A percentile compares a stretch with the other conserved stretches of the same genome.
Evolutionary conservation across 495 filamentous ascomycete species (phyloP).

Genomic region (Aspergillus biplanus): DNA sequence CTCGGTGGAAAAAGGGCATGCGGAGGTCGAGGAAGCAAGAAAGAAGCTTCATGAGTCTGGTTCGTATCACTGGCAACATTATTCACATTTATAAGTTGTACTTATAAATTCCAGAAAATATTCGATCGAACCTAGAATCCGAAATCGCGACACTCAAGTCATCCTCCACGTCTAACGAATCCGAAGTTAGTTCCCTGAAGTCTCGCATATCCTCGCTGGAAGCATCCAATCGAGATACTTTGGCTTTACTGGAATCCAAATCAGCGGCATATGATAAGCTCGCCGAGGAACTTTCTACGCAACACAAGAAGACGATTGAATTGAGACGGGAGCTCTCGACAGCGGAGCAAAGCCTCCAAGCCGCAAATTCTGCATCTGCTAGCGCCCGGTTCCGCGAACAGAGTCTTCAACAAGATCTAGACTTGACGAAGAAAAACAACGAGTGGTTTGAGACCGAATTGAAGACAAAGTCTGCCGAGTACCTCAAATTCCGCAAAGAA

Average conservation of each 20-base stretch:
- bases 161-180: conserved; percentile 71
- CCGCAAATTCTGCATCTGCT: conserved; percentile 73
- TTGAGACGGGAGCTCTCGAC: conserved; percentile 77
- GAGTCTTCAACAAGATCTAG: conserved; percentile 83
- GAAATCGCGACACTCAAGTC: conserved; percentile 82
- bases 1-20: conserved; percentile 77
- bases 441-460: conserved; percentile 92
- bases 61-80: conserved; percentile 38
- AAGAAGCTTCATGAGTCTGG: conserved; percentile 81
- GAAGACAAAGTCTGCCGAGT: conserved; percentile 82
- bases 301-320: conserved; percentile 85
- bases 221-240: conserved; percentile 84
- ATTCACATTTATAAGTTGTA: background rate
- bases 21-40: conserved; percentile 76
- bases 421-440: conserved; percentile 80
- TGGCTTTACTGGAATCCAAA: conserved; percentile 87
- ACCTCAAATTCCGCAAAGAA: conserved; percentile 91
- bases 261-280: conserved; percentile 83
- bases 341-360: conserved; percentile 80
- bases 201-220: conserved; percentile 84
- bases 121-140: conserved; percentile 68
- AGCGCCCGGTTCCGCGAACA: conserved; percentile 87
- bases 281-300: conserved; percentile 79
- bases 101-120: conserved; percentile 56
- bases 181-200: conserved; percentile 75